Conservation (phyloP, 768 basidiomycete species). For the Pleurotus giganteus region DNA sequence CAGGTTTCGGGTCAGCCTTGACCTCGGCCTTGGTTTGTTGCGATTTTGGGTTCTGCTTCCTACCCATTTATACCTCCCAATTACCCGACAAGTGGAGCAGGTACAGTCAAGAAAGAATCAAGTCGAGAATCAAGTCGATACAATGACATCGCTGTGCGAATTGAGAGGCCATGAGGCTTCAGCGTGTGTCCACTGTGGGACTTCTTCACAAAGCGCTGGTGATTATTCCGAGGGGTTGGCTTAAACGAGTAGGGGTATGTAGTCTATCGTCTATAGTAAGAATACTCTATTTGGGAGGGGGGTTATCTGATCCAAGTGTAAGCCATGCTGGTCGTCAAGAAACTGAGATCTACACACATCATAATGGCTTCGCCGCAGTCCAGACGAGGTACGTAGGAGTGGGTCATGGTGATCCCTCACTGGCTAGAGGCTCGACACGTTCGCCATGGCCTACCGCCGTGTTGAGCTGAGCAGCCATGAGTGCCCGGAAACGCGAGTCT, state of each 20-base stretch:
- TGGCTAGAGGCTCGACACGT: constrained; percentile 7
- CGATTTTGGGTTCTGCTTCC: background rate
- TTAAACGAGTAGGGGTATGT: constrained; percentile 7
- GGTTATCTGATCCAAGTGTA: background rate
- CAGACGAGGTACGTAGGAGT: constrained; percentile 8
- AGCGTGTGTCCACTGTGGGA: constrained; percentile 1
- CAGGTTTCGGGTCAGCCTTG: background rate
- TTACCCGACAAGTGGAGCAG: background rate
- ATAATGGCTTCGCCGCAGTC: constrained; percentile 8
- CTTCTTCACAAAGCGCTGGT: background rate
- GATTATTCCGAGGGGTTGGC: background rate
- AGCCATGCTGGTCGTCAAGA: background rate
- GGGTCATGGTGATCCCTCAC: constrained; percentile 13
- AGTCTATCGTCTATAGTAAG: constrained; percentile 7
- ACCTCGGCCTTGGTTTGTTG: background rate
- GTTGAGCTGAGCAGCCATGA: constrained; percentile 89
- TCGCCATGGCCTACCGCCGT: constrained; percentile 36
- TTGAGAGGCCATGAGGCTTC: background rate
- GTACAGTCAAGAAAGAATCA: background rate
- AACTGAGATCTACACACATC: background rate
- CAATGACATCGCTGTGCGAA: background rate
- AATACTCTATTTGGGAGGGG: background rate
- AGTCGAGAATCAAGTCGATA: background rate
- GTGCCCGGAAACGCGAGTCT: constrained; percentile 76
- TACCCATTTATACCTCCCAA: background rate